These are phyloP conservation scores for Alternaria rosae DNA, from an alignment of 2,329 filamentous ascomycete species.

Conservation along the genomic window DNA sequence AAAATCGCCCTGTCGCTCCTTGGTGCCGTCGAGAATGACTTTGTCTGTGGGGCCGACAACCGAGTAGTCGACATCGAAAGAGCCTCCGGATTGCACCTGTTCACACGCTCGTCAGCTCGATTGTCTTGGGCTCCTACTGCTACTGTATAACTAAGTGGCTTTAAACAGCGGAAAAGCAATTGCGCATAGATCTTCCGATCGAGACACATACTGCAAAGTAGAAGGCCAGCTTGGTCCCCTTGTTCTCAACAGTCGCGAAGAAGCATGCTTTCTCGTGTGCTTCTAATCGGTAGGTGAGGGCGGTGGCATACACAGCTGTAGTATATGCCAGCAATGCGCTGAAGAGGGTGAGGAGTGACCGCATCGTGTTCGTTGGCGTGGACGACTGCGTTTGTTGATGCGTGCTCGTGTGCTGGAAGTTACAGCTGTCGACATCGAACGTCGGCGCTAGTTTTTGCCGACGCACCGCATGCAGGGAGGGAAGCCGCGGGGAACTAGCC, in stretches of 20 bases:
- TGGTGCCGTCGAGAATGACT: slow-evolving; percentile 82
- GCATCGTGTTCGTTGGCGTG: slow-evolving; percentile 40
- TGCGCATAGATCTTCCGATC: neutral
- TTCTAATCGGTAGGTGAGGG: slow-evolving; percentile 88
- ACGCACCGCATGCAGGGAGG: slow-evolving; percentile 21
- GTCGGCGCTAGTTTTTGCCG: slow-evolving; percentile 33
- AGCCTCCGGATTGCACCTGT: slow-evolving; percentile 96
- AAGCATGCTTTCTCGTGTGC: slow-evolving; percentile 97
- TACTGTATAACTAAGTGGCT: neutral
- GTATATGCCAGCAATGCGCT: slow-evolving; percentile 73
- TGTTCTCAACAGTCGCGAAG: slow-evolving; percentile 79
- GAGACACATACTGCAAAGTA: slow-evolving; percentile 85
- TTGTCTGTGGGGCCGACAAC: slow-evolving; percentile 84
- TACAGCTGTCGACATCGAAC: slow-evolving; percentile 43
- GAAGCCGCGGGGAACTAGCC: slow-evolving; percentile 20
- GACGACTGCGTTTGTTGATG: slow-evolving; percentile 19
- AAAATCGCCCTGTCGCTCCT: slow-evolving; percentile 95
- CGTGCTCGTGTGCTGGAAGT: slow-evolving; percentile 15
- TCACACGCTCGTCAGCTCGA: neutral
- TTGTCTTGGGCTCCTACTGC: neutral
- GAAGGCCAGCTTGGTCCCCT: slow-evolving; percentile 90
- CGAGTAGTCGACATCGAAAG: slow-evolving; percentile 94
- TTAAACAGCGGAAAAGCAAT: neutral
- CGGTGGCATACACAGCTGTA: slow-evolving; percentile 80
- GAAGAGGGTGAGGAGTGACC: slow-evolving; percentile 39